Conservation (phyloP, 164 flowering plant species). For the Macadamia integrifolia region DNA sequence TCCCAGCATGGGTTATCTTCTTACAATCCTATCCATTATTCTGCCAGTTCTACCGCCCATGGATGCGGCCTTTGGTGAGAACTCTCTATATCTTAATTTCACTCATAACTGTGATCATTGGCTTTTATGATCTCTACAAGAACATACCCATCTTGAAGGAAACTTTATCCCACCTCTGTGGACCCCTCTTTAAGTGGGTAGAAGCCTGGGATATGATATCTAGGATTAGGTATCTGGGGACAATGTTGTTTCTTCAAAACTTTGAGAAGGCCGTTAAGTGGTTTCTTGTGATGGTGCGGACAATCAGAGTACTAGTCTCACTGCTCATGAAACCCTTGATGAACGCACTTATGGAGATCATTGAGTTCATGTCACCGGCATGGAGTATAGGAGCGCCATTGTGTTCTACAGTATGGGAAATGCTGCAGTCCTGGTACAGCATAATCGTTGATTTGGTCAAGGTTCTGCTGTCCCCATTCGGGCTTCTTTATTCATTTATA, state of each 20-base stretch:
- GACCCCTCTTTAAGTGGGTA: slow-evolving; percentile 91
- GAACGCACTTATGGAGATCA: slow-evolving; percentile 44
- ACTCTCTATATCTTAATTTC: slow-evolving; percentile 68
- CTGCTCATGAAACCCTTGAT: slow-evolving; percentile 59
- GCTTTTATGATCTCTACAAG: slow-evolving; percentile 90
- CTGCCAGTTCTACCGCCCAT: slow-evolving; percentile 84
- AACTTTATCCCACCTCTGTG: slow-evolving; percentile 80
- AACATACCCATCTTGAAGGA: slow-evolving; percentile 90
- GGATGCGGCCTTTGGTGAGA: slow-evolving; percentile 92
- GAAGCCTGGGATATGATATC: slow-evolving; percentile 95
- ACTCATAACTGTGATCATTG: slow-evolving; percentile 74
- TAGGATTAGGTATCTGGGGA: slow-evolving; percentile 82
- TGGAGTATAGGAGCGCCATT: slow-evolving; percentile 43
- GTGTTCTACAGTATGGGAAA: slow-evolving; percentile 41
- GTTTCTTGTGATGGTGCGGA: slow-evolving; percentile 45
- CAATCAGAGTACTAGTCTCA: slow-evolving; percentile 52
- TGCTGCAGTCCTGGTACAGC: slow-evolving; percentile 37
- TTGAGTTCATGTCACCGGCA: slow-evolving; percentile 44
- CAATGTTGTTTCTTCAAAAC: slow-evolving; percentile 89
- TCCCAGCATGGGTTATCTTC: slow-evolving; percentile 93
- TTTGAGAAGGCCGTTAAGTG: slow-evolving; percentile 77
- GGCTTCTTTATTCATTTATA: slow-evolving; percentile 38
- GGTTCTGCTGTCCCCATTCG: slow-evolving; percentile 50
- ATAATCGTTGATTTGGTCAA: slow-evolving; percentile 34
- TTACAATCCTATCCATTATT: slow-evolving; percentile 88